These are phyloP conservation scores for Blastobotrys americana DNA, from an alignment of 805 yeast species.

Conservation along the genomic window DNA sequence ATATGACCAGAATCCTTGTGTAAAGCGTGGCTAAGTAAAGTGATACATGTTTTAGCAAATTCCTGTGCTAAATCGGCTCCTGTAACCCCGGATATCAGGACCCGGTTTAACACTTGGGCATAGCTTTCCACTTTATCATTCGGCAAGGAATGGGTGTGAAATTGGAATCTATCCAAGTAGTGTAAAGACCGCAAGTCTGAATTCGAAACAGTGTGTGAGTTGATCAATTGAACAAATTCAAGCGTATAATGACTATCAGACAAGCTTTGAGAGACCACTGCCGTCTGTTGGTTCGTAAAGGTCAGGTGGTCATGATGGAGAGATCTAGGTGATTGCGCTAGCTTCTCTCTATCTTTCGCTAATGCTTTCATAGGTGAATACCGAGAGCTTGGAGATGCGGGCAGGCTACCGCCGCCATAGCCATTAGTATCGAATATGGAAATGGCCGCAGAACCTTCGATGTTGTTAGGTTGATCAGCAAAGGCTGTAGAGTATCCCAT, in stretches of 20 bases:
- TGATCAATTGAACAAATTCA: background rate
- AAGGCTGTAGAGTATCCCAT: background rate
- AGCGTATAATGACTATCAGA: background rate
- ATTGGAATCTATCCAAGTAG: background rate
- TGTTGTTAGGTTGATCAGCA: background rate
- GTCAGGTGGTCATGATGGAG: too few species aligned
- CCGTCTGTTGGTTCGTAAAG: too few species aligned
- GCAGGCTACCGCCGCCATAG: background rate
- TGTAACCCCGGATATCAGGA: background rate
- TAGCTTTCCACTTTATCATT: background rate
- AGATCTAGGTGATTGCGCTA: background rate
- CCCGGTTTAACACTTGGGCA: background rate
- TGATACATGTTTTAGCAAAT: background rate
- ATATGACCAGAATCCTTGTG: background rate
- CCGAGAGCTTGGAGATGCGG: slow-evolving; percentile 2
- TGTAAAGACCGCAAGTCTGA: background rate
- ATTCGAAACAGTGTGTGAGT: background rate
- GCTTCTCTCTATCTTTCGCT: background rate
- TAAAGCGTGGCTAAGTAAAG: background rate
- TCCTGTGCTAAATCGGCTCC: background rate
- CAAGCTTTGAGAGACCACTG: background rate
- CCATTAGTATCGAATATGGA: too few species aligned
- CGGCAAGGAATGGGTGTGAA: too few species aligned
- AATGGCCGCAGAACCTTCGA: background rate
- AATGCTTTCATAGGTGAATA: background rate